Percentiles rank a stretch among this genome's conserved stretches.
phyloP scores from a whole-genome alignment of 257 asterid genomes.

The Cinchona pubescens region DNA sequence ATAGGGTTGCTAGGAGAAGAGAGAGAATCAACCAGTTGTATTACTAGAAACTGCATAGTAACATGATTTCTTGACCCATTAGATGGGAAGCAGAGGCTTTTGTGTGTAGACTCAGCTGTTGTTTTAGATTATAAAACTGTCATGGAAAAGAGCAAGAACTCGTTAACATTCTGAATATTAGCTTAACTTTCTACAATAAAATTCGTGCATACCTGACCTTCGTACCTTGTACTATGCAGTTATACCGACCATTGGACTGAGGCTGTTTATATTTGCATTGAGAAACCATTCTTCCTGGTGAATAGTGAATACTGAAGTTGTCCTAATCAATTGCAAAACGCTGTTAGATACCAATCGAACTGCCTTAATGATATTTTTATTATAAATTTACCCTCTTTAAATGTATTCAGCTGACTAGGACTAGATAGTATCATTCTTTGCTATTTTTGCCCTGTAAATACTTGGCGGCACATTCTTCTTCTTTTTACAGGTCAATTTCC shows the following conservation, averaged over 20 bases:
- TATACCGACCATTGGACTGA: background rate
- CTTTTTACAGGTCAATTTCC: background rate
- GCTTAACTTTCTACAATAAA: background rate
- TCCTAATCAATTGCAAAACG: background rate
- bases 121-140: background rate
- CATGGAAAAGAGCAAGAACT: background rate
- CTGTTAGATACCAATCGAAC: background rate
- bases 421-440: background rate
- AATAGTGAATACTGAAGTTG: background rate
- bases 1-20: constrained; percentile 30
- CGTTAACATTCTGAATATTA: background rate
- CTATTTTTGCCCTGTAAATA: background rate
- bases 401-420: background rate
- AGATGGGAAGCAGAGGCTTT: constrained; percentile 30
- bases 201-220: background rate
- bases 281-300: background rate
- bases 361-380: background rate
- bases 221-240: background rate
- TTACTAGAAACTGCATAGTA: constrained; percentile 20
- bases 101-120: constrained; percentile 25
- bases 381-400: background rate
- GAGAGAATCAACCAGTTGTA: constrained; percentile 24
- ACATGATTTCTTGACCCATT: constrained; percentile 28
- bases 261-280: constrained; percentile 10
- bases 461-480: background rate